Evolutionary conservation across 805 yeast genomes (phyloP).

Genomic region (Hanseniaspora meyeri): DNA sequence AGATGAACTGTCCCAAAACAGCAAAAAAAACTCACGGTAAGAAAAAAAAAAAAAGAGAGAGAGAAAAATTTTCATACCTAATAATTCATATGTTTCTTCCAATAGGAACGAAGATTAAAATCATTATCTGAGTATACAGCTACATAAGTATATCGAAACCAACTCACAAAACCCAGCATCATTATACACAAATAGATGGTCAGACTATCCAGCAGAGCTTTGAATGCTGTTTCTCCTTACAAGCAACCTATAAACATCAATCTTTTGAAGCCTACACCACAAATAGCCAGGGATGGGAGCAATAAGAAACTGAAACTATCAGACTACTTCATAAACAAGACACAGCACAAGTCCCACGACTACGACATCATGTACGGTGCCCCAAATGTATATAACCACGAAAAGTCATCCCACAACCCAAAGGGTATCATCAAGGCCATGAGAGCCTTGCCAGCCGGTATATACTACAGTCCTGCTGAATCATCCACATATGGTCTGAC

Average conservation of each 20-base stretch:
- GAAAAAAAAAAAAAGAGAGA: no score
- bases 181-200: no score
- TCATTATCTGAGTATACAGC: no score
- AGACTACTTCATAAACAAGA: not conserved
- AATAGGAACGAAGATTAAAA: no score
- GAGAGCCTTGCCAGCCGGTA: slow-evolving; percentile 40
- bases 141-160: no score
- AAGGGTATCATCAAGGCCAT: slow-evolving; percentile 30
- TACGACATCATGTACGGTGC: slow-evolving; percentile 18
- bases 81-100: no score
- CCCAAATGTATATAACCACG: slow-evolving; percentile 50
- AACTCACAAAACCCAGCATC: no score
- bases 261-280: not conserved
- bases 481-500: slow-evolving; percentile 43
- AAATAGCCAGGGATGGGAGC: not conserved
- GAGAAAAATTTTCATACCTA: no score
- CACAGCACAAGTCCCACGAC: not conserved
- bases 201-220: not conserved
- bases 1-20: no score
- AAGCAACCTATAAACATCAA: not conserved
- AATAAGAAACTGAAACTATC: not conserved
- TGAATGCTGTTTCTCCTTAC: not conserved
- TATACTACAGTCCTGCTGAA: slow-evolving; percentile 52
- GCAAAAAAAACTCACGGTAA: no score
- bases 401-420: slow-evolving; percentile 55